Conservation (phyloP, 2,329 filamentous ascomycete species). For the Plectosphaerella cucumerina region DNA sequence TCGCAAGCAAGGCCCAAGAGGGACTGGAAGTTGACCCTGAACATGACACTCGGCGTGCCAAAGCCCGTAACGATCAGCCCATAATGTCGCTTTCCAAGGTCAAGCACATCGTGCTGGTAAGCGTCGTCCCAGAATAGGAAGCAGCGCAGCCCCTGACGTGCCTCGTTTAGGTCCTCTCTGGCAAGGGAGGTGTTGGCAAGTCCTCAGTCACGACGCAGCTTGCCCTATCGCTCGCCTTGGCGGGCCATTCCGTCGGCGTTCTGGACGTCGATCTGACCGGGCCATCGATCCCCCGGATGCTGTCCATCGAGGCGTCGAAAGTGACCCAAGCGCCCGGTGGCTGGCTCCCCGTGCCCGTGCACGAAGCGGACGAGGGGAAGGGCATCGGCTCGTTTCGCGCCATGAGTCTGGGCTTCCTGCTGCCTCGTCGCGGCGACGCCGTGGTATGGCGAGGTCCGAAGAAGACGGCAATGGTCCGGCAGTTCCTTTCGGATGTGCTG, state of each 20-base stretch:
- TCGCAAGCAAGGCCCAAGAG: too few species aligned
- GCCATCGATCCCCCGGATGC: conserved; percentile 91
- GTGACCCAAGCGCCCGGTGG: conserved; percentile 88
- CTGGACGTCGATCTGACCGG: conserved; percentile 96
- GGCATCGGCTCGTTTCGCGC: conserved; percentile 66
- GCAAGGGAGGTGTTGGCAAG: conserved; percentile 97
- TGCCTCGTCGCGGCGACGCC: conserved; percentile 78
- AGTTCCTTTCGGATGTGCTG: conserved; percentile 87
- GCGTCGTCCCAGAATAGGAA: background rate
- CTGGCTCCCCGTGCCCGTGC: conserved; percentile 86
- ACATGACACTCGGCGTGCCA: too few species aligned
- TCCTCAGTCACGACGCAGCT: conserved; percentile 97
- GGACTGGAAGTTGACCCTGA: too few species aligned
- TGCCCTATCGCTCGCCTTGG: conserved; percentile 79
- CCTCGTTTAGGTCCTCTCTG: conserved; percentile 68
- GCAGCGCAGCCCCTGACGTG: background rate
- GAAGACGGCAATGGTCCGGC: conserved; percentile 97
- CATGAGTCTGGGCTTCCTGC: conserved; percentile 91
- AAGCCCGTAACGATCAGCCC: background rate
- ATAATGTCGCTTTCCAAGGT: conserved; percentile 65
- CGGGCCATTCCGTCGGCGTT: conserved; percentile 86
- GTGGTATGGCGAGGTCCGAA: conserved; percentile 98
- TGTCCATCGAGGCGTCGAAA: conserved; percentile 83
- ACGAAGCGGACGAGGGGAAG: conserved; percentile 49
- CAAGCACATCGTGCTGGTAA: conserved; percentile 73